Conservation (phyloP, 2,329 filamentous ascomycete genomes). For the Phaeosphaeriaceae sp. region DNA sequence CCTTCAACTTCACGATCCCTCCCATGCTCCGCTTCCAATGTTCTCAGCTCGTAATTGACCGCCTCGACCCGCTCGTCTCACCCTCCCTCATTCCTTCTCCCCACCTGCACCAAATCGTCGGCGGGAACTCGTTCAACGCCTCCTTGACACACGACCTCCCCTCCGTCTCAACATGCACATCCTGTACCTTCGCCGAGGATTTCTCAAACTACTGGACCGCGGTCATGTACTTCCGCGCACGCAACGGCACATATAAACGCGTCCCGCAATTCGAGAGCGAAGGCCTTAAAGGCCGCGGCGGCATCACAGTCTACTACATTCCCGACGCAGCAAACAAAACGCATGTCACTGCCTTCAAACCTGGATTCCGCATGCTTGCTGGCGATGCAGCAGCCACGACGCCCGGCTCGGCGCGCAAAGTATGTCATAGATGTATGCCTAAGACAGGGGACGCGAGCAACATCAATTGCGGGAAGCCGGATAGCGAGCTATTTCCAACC, state of each 20-base stretch:
- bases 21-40: conserved; percentile 33
- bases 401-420: conserved; percentile 16
- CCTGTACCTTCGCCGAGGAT: conserved; percentile 36
- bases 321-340: conserved; percentile 16
- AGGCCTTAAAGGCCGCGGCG: conserved; percentile 26
- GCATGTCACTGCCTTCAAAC: conserved; percentile 68
- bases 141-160: conserved; percentile 23
- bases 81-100: conserved; percentile 29
- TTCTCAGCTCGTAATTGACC: conserved; percentile 33
- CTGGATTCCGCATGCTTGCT: conserved; percentile 56
- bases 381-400: conserved; percentile 44
- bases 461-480: conserved; percentile 31
- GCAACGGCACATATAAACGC: conserved; percentile 39
- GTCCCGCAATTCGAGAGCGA: conserved; percentile 27
- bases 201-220: conserved; percentile 43
- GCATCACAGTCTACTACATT: conserved; percentile 40
- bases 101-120: conserved; percentile 32
- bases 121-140: conserved; percentile 31
- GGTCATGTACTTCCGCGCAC: conserved; percentile 32
- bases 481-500: conserved; percentile 25
- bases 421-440: conserved; percentile 37
- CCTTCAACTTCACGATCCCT: conserved; percentile 1
- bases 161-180: conserved; percentile 47
- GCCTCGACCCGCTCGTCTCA: conserved; percentile 32
- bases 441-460: conserved; percentile 24